Evolutionary conservation across 2,329 filamentous ascomycete genomes (phyloP).

Genomic region (Pseudogymnoascus sp.): DNA sequence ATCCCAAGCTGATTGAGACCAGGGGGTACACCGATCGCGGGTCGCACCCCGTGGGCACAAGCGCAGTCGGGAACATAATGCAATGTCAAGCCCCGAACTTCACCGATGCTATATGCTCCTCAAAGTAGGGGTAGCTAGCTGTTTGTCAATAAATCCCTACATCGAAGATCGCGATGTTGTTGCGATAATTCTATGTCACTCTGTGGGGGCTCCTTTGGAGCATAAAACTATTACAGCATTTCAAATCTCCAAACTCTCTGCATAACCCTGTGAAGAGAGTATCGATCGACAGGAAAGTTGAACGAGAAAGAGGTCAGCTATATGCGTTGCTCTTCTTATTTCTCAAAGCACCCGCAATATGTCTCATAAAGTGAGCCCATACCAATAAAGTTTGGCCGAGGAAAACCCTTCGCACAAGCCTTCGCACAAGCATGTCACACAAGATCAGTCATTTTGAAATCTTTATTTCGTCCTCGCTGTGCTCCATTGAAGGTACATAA

Average conservation of each 20-base stretch:
- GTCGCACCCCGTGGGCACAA: neutral
- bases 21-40: neutral
- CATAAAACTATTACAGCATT: neutral
- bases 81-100: neutral
- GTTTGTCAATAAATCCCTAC: neutral
- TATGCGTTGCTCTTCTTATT: neutral
- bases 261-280: neutral
- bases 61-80: neutral
- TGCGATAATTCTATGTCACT: neutral
- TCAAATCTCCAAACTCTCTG: neutral
- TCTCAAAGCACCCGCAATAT: neutral
- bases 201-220: neutral
- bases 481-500: conserved; percentile 30
- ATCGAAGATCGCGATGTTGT: neutral
- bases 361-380: neutral
- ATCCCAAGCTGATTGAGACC: conserved; percentile 3
- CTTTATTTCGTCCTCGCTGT: conserved; percentile 29
- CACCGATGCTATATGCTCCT: neutral
- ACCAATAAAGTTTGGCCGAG: neutral
- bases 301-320: too few species aligned
- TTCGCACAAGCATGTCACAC: conserved; percentile 3
- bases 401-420: neutral
- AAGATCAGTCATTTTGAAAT: conserved; percentile 12
- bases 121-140: neutral
- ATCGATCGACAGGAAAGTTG: neutral